Evolutionary conservation across 768 basidiomycete species (phyloP), one percentile per base, ranked within the genome.

Genomic region (Tephrocybe sp.): DNA sequence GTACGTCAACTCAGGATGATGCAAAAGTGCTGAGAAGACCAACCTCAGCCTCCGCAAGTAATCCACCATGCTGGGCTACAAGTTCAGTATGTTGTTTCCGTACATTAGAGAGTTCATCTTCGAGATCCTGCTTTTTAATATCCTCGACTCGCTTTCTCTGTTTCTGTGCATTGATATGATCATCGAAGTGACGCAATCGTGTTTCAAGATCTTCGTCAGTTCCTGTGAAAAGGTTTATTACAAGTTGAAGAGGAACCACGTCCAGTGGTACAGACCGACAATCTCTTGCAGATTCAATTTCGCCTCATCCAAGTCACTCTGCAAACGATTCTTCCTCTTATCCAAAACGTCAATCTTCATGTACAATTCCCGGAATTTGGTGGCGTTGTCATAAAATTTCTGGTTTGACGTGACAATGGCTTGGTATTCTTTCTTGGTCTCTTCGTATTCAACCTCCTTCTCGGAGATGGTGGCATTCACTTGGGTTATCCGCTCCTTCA

Each of bases 301-400:
- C 5, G 83, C 74, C 23, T 84, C 80, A 1, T 75, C 72, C 30
- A 88, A 72, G 36, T 92, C 85, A 11, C 69, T 66, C 56, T 86
- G 74, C 45, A 82, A 71, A 41, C 80, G 76, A n/a, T 71, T 62
- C 60, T 85, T 86, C 59, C 78, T 79, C 51, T 80, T 74, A 46
- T 83, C 71, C 39, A 90, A 65, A 52, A 72, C 76, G 47, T 87
- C 82, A 18, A 85, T 79, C 57, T 81, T 82, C 47, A 86, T 68
- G 60, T 88, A 94, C 46, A 88, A 76, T 65, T 97, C 90, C 49
- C 91, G 80, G 63, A 97, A 97, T 61, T 87, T 87, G 18, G 82
- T 83, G 3, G 90, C 85, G 38, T 83, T 78, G 42, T 95, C 88
- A 59, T 91, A 85, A 64, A 94, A 94, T 50, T 79, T 83, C 45